Base-by-base conservation (phyloP, 1,139 yeast genomes). In the Maudiozyma humilis region DNA sequence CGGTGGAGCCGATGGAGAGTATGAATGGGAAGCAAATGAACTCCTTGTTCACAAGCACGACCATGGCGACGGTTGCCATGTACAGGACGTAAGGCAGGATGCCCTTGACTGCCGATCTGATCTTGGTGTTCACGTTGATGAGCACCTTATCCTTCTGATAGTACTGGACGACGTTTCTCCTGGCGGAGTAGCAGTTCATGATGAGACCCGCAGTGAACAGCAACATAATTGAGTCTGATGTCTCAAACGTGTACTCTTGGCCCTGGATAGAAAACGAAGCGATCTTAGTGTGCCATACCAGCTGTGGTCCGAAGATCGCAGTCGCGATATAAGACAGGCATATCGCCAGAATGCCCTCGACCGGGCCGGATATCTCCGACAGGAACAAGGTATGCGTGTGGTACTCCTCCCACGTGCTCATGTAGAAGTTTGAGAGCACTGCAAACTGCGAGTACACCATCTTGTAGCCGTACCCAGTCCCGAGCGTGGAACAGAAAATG, bases 401-500 rank as follows among this genome's bases (percentile, higher is more conserved):
- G 61, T 78, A 89, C 60, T 88, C 96, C 66, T 89, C 97, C 96
- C 96, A 89, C 0, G 96, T 89, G 37, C 94, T 81, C 44, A 85
- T 65, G 60, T 88, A 89, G 60, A 89, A 89, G 65, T 89, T 89
- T 53, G 79, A 73, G 41, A 87, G 72, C 8, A 89, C 70, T 7
- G 84, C 86, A 65, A 87, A 83, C 61, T 87, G 95, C 14, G 85
- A 67, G 45, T 79, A 53, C 48, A 86, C 60, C 38, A 83, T 68
- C 48, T 74, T 58, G 68, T 79, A 75, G 4, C 84, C 77, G 57
- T 77, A 81, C 0, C 95, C 93, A 62, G 82, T 67, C 47, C 81
- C 80, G 33, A 81, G 69, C 10, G 78, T 88, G 1, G 93, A 78
- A 2, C 79, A 81, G 62, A 85, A 82, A 13, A 87, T 70, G 40